A percentile compares a stretch with the other conserved stretches of the same genome.
phyloP scores from a whole-genome alignment of 2,329 filamentous ascomycete genomes.

The Stromatinia cepivora region DNA sequence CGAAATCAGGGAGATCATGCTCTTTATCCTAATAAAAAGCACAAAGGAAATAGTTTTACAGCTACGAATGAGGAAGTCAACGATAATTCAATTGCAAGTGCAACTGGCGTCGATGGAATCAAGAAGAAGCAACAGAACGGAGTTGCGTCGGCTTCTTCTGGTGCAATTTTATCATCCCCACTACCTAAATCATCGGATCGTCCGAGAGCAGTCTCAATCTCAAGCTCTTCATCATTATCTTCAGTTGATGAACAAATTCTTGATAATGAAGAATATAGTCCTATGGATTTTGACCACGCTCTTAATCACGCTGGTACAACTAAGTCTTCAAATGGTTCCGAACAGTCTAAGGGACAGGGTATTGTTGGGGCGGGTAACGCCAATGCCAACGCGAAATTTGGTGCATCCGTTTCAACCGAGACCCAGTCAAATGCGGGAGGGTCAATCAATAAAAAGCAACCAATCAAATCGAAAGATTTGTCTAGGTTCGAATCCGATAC shows the following conservation, averaged over 20 bases:
- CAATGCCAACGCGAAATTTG: slow-evolving; percentile 32
- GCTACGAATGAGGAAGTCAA: slow-evolving; percentile 30
- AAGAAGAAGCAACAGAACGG: slow-evolving; percentile 20
- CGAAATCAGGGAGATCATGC: slow-evolving; percentile 26
- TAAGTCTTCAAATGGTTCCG: slow-evolving; percentile 18
- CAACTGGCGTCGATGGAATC: background rate
- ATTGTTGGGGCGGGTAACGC: slow-evolving; percentile 16
- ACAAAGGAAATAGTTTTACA: slow-evolving; percentile 31
- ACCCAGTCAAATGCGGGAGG: slow-evolving; percentile 28
- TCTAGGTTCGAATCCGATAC: slow-evolving; percentile 36
- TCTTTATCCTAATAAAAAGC: slow-evolving; percentile 36
- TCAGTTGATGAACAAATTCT: slow-evolving; percentile 41
- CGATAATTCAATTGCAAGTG: slow-evolving; percentile 25
- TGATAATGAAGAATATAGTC: slow-evolving; percentile 25
- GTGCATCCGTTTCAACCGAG: slow-evolving; percentile 36
- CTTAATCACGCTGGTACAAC: slow-evolving; percentile 20
- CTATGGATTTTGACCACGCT: slow-evolving; percentile 25
- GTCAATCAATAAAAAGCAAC: slow-evolving; percentile 30
- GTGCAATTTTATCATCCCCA: slow-evolving; percentile 11
- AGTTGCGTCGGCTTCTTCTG: slow-evolving; percentile 11
- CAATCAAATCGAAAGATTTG: slow-evolving; percentile 33
- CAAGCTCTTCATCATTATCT: slow-evolving; percentile 43
- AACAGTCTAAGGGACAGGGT: slow-evolving; percentile 17
- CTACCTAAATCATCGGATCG: slow-evolving; percentile 18
- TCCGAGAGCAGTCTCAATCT: slow-evolving; percentile 35